Evolutionary conservation across 306 rosid species (phyloP), one percentile per base, ranked within the genome.

Genomic region (Lathyrus oleraceus): DNA sequence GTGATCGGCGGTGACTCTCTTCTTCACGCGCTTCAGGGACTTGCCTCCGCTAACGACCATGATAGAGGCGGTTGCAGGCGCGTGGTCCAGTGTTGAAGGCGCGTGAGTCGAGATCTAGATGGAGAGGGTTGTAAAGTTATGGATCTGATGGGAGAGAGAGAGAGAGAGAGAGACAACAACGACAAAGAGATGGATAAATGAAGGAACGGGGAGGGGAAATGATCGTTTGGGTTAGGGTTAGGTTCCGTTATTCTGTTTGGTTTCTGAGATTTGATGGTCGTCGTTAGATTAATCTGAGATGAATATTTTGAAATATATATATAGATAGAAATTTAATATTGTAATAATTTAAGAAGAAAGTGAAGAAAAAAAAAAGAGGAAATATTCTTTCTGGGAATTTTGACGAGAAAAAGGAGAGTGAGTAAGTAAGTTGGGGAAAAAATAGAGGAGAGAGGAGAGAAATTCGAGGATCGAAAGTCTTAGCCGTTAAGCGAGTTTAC

Each of bases 21-120:
- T 83, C 89, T 91, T 91, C 92, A 87, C 86, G 70, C 96, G 85
- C 79, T 91, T 94, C 70, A 84, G 38, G 8, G 97, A 86, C 59
- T 92, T 87, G 49, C 87, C 89, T 57, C 85, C 90, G 73, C 58
- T 90, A 35, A 87, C 92, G 57, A 88, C 96, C 99, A 94, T 91
- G 69, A 48, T 78, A 28, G 64, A 64, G 12, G 19, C 6, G 32
- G 70, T 35, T 32, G 39, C 30, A 25, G 76, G 83, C 80, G 83
- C 73, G 85, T 74, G 79, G 70, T 67, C 67, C 82, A 67, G 82
- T 38, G 13, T 76, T 40, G 9, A 27, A 10, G 62, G 83, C 82
- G 85, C 74, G 85, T 70, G 81, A 6, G 13, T 14, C 3, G 3
- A 49, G 73, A 72, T 73, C 73, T 68, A 2, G 21, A 14, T 5